Evolutionary conservation across 805 yeast genomes (phyloP).

Genomic region (Cyberlindnera sargentensis): DNA sequence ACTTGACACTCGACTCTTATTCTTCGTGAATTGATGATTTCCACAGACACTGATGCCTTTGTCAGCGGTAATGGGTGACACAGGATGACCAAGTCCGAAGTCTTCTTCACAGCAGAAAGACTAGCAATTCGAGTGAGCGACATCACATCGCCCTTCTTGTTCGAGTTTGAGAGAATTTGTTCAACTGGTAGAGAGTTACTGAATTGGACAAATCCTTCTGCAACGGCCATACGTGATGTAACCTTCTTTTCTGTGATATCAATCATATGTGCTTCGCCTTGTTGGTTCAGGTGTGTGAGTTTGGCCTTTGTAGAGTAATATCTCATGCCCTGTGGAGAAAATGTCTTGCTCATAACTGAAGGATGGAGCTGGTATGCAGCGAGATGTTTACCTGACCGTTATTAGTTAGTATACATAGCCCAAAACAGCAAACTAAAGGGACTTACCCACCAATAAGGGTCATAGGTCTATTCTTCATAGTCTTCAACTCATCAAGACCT

Average conservation of each 20-base stretch:
- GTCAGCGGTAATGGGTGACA: constrained; percentile 43
- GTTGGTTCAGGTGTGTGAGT: constrained; percentile 33
- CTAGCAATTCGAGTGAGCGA: constrained; percentile 43
- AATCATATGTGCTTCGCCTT: constrained; percentile 43
- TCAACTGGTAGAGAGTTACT: constrained; percentile 26
- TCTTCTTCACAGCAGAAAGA: constrained; percentile 44
- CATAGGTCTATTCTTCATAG: constrained; percentile 47
- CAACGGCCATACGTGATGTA: constrained; percentile 37
- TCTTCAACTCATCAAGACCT: constrained; percentile 39
- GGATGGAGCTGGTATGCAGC: too few species aligned
- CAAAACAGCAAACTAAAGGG: neutral
- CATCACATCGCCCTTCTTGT: constrained; percentile 48
- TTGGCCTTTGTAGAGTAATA: constrained; percentile 1
- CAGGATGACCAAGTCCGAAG: constrained; percentile 39
- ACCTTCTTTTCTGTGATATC: constrained; percentile 33
- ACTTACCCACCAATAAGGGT: constrained; percentile 47
- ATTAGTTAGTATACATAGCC: neutral
- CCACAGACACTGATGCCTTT: constrained; percentile 31
- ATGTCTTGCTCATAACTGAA: neutral
- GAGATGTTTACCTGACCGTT: neutral
- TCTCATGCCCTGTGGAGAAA: neutral
- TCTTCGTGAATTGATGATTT: constrained; percentile 15
- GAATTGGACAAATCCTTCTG: constrained; percentile 36
- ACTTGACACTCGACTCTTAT: constrained; percentile 33
- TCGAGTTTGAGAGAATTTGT: constrained; percentile 29